Conservation (phyloP, 176 grass and related monocot species). For the Lolium rigidum region DNA sequence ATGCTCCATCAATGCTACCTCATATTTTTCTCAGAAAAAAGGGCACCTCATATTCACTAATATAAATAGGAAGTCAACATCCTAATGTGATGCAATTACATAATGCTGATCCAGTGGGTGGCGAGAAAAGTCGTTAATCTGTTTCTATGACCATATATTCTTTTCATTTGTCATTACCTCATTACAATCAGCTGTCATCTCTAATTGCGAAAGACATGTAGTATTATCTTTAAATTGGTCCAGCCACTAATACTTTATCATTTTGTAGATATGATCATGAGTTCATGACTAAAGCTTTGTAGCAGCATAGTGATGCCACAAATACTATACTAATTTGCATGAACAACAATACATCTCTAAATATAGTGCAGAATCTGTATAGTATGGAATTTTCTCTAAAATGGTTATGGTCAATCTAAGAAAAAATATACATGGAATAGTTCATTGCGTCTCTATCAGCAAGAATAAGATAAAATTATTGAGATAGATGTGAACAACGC, state of each 20-base stretch:
- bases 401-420: not conserved
- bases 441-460: not conserved
- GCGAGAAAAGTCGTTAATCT: not conserved
- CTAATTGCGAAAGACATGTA: not conserved
- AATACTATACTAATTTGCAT: not conserved
- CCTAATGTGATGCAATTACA: not conserved
- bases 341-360: not conserved
- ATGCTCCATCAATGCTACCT: not conserved
- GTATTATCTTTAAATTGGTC: not conserved
- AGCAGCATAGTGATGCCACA: constrained; percentile 16
- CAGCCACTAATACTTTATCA: not conserved
- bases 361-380: not conserved
- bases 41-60: not conserved
- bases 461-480: not conserved
- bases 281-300: not conserved
- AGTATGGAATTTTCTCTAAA: not conserved
- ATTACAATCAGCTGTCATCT: not conserved
- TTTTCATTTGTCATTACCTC: not conserved
- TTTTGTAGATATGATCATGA: not conserved
- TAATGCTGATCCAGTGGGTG: constrained; percentile 21
- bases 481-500: not conserved
- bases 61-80: not conserved
- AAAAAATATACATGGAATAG: not conserved
- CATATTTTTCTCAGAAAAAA: constrained; percentile 9
- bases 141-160: constrained; percentile 1